Evolutionary conservation across 2,329 filamentous ascomycete genomes (phyloP).

Genomic region (Aspergillus arachidicola): DNA sequence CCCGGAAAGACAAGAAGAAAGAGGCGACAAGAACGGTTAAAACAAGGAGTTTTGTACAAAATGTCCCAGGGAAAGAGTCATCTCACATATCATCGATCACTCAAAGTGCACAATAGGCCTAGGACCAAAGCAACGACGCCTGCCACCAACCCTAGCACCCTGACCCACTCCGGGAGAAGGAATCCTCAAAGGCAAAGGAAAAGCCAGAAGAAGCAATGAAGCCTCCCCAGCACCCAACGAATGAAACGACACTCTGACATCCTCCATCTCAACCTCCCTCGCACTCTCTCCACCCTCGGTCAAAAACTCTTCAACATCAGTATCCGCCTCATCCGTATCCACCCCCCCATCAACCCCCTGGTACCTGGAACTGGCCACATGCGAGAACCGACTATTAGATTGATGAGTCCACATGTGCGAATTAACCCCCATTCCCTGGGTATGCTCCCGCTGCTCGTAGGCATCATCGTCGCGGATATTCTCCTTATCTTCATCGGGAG

Average conservation of each 20-base stretch:
- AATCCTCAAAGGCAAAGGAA: neutral
- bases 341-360: neutral
- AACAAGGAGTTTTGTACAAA: neutral
- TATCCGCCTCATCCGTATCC: neutral
- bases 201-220: neutral
- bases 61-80: neutral
- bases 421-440: neutral
- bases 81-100: neutral
- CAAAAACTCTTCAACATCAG: neutral
- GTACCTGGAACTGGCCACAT: neutral
- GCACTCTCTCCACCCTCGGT: no score
- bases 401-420: neutral
- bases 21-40: neutral
- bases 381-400: neutral
- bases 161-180: neutral
- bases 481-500: slow-evolving; percentile 23
- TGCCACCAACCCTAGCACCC: neutral
- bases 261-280: neutral
- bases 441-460: neutral
- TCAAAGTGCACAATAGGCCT: neutral
- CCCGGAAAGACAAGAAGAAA: neutral
- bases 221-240: slow-evolving; percentile 9
- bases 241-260: neutral
- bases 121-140: neutral
- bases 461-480: slow-evolving; percentile 10